A percentile compares a stretch with the other conserved stretches of the same genome.
Evolutionary conservation across 2,329 filamentous ascomycete species (phyloP).

Genomic region (Colletotrichum trifolii): DNA sequence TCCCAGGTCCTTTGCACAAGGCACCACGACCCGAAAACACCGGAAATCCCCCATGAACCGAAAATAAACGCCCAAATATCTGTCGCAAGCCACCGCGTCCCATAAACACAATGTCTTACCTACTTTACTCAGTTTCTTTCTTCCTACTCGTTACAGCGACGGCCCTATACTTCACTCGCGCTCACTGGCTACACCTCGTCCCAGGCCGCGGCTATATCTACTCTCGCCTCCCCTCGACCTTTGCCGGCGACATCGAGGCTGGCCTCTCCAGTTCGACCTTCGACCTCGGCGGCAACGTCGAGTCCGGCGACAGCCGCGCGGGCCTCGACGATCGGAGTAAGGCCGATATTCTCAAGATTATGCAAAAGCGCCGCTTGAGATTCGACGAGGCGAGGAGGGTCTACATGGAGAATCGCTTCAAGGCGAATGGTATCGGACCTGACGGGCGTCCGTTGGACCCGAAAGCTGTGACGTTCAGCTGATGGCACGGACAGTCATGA

Average conservation of each 20-base stretch:
- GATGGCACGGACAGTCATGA: constrained; percentile 14
- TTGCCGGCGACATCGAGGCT: constrained; percentile 86
- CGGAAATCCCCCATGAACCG: no score
- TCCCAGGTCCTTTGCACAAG: no score
- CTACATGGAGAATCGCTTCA: constrained; percentile 88
- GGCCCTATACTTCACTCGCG: constrained; percentile 82
- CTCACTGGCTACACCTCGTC: constrained; percentile 76
- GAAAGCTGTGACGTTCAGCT: constrained; percentile 95
- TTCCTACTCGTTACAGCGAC: constrained; percentile 78
- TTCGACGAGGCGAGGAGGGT: constrained; percentile 93
- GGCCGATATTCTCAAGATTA: constrained; percentile 85
- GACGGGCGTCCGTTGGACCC: constrained; percentile 91
- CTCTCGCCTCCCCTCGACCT: constrained; percentile 79
- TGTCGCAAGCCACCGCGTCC: no score
- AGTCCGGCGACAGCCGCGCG: constrained; percentile 79
- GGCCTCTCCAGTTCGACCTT: constrained; percentile 87
- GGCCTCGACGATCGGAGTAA: constrained; percentile 87
- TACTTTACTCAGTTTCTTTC: constrained; percentile 83
- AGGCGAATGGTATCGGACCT: constrained; percentile 85
- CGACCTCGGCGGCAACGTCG: constrained; percentile 83
- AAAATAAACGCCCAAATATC: no score
- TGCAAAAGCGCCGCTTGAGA: constrained; percentile 83
- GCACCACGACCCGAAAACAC: no score
- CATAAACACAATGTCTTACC: constrained; percentile 73
- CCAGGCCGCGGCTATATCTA: constrained; percentile 75